phyloP scores from a whole-genome alignment of 2,329 filamentous ascomycete species.

The Colletotrichum sp. region DNA sequence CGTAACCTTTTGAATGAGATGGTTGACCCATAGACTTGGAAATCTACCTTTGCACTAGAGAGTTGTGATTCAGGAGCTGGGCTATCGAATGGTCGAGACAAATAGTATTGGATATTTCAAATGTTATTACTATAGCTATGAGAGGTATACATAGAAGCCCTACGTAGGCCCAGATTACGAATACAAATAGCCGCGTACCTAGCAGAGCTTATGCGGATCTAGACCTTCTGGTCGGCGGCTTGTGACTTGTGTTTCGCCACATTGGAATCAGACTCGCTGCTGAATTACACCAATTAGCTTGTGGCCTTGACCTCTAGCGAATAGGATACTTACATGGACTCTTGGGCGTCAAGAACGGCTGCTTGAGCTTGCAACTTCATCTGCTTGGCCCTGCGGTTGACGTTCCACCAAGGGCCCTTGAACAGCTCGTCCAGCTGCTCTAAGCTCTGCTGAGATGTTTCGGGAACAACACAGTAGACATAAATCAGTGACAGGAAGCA shows the following conservation, averaged over 20 bases:
- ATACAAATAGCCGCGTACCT: neutral
- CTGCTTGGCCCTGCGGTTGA: neutral
- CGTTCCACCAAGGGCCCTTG: constrained; percentile 26
- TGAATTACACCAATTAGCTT: neutral
- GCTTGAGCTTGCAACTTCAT: neutral
- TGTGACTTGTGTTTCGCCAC: neutral
- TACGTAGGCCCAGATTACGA: neutral
- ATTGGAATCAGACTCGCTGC: neutral
- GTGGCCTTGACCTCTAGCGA: neutral
- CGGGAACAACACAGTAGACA: constrained; percentile 42
- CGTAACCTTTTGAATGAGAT: neutral
- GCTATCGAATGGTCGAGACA: neutral
- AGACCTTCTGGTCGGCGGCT: neutral
- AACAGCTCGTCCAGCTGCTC: constrained; percentile 37
- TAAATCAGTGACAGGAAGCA: constrained; percentile 40
- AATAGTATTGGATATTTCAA: neutral
- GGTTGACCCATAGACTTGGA: neutral
- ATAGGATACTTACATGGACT: neutral
- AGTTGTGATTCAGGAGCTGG: neutral
- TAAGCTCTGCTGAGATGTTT: constrained; percentile 35
- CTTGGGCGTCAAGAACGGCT: neutral
- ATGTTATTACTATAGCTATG: neutral
- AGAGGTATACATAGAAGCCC: neutral
- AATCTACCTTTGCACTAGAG: neutral
- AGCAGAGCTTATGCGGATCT: neutral